A percentile compares a stretch with the other conserved stretches of the same genome.
phyloP scores from a whole-genome alignment of 2,329 filamentous ascomycete species.

The Pseudocercospora eumusae region DNA sequence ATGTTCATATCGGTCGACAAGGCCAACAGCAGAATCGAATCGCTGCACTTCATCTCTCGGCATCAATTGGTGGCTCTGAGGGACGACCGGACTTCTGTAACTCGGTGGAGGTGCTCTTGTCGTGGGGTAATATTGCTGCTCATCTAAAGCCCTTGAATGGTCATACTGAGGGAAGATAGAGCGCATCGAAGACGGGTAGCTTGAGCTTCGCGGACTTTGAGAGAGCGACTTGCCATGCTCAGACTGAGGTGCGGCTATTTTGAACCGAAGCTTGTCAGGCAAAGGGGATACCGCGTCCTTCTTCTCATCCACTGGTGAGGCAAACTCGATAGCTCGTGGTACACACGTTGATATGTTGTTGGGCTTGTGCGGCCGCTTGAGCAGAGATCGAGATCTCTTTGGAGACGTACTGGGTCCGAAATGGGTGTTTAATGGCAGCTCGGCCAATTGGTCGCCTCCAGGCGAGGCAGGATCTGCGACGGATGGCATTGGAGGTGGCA shows the following conservation, averaged over 20 bases:
- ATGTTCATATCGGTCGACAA: slow-evolving; percentile 37
- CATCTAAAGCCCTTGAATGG: slow-evolving; percentile 63
- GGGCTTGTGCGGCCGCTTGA: slow-evolving; percentile 20
- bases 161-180: slow-evolving; percentile 80
- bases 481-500: slow-evolving; percentile 10
- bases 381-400: slow-evolving; percentile 19
- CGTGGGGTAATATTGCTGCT: slow-evolving; percentile 70
- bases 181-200: slow-evolving; percentile 52
- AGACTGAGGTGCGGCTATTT: slow-evolving; percentile 14
- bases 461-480: slow-evolving; percentile 14
- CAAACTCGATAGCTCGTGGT: slow-evolving; percentile 6
- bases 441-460: slow-evolving; percentile 32
- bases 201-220: slow-evolving; percentile 10
- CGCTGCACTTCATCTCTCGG: slow-evolving; percentile 26
- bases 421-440: slow-evolving; percentile 31
- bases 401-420: slow-evolving; percentile 28
- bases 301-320: slow-evolving; percentile 24
- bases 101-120: slow-evolving; percentile 60
- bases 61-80: slow-evolving; percentile 52
- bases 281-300: slow-evolving; percentile 32
- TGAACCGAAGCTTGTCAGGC: slow-evolving; percentile 31
- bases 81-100: slow-evolving; percentile 58
- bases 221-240: slow-evolving; percentile 1
- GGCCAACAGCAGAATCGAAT: slow-evolving; percentile 34
- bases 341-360: slow-evolving; percentile 13